Evolutionary conservation across 306 rosid genomes (phyloP), one percentile per base, ranked within the genome.

Genomic region (Castanea sativa): DNA sequence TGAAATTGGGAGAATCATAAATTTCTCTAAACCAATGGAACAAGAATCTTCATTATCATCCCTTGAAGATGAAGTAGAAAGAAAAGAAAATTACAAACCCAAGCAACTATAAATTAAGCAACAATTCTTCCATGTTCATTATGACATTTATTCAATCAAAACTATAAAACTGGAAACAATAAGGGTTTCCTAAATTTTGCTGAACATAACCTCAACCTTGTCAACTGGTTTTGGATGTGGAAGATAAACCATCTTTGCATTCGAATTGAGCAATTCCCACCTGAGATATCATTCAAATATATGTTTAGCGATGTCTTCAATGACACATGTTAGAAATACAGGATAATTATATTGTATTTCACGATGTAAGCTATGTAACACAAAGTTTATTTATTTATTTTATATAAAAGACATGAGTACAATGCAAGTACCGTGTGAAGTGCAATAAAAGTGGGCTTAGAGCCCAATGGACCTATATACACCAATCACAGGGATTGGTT

Each of bases 201-300:
- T 85, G 63, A 85, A 78, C 7, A 35, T 69, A 25, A 81, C 58
- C 73, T 89, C 81, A 0, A 69, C 86, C 23, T 60, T 78, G 64
- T 89, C 91, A 27, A 30, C 16, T 3, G 81, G 85, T 23, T 10
- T 27, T 79, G 67, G 88, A 74, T 83, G 85, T 18, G 88, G 14
- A 25, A 87, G 86, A 81, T 83, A 89, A 57, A 41, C 12, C 49
- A 83, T 75, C 65, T 25, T n/a, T 1, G 58, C 81, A 3, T 81
- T 55, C 18, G 84, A 88, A 30, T 85, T 83, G 9, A 81, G 15
- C 16, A 89, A 43, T n/a, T 87, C 79, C 89, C 93, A 85, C 85
- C 87, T 83, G 33, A 61, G 45, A 74, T 71, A 1, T 33, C 6
- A 27, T 43, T 2, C 14, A 27, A 9, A 63, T 45, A 27, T 16